A percentile compares a stretch with the other conserved stretches of the same genome.
Evolutionary conservation across 768 basidiomycete genomes (phyloP).

Genomic region (Naganishia antarctica): DNA sequence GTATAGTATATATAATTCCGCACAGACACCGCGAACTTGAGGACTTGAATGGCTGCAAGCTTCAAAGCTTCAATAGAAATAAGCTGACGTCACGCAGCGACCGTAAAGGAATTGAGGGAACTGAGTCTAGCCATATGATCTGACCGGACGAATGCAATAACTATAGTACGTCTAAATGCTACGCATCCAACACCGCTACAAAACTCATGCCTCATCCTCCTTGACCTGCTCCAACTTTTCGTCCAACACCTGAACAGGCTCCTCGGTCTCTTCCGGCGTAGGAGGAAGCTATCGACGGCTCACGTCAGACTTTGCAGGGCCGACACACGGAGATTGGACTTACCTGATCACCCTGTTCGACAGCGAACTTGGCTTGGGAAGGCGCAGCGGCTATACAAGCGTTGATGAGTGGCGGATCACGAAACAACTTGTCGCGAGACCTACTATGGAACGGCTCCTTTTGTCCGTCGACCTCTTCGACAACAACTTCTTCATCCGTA

Average conservation of each 20-base stretch:
- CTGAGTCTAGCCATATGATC: background rate
- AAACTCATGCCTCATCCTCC: constrained; percentile 3
- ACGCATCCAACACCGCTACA: no score
- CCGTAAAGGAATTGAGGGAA: no score
- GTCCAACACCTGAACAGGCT: constrained; percentile 19
- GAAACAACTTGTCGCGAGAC: constrained; percentile 6
- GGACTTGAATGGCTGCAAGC: no score
- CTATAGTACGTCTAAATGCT: no score
- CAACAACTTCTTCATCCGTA: background rate
- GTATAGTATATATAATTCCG: no score
- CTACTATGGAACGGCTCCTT: constrained; percentile 47
- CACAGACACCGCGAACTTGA: no score
- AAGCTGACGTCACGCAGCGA: background rate
- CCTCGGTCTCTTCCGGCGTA: constrained; percentile 1
- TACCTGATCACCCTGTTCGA: constrained; percentile 42
- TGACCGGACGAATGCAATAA: no score
- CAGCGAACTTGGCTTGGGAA: constrained; percentile 33
- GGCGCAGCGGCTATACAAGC: constrained; percentile 41
- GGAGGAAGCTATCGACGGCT: constrained; percentile 13
- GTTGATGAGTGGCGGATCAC: constrained; percentile 35
- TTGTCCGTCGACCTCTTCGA: constrained; percentile 31
- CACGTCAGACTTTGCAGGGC: background rate
- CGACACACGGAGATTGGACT: background rate
- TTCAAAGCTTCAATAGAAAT: no score
- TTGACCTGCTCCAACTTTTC: constrained; percentile 23